Percentiles rank a stretch among this genome's conserved stretches.
Evolutionary conservation across 768 basidiomycete genomes (phyloP).

Genomic region (Ramaria rubella): DNA sequence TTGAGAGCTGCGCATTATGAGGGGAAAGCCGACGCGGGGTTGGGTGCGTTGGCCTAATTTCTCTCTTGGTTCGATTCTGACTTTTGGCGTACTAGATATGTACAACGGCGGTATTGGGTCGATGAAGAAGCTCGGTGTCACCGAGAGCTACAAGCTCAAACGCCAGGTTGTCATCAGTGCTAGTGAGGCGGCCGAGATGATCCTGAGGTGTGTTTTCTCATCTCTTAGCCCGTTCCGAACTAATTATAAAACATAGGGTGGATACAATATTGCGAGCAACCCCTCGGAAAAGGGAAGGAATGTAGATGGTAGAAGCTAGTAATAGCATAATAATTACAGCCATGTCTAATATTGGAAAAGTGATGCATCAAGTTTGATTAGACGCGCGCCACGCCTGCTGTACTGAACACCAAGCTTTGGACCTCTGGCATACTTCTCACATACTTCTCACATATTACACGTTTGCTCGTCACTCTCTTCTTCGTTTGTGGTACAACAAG

Average conservation of each 20-base stretch:
- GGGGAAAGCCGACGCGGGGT: slow-evolving; percentile 76
- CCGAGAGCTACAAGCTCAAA: slow-evolving; percentile 97
- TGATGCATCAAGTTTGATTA: no score
- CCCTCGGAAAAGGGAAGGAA: slow-evolving; percentile 79
- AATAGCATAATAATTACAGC: no score
- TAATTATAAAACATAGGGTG: slow-evolving; percentile 43
- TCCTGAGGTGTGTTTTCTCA: slow-evolving; percentile 61
- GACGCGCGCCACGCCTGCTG: neutral
- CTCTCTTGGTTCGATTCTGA: neutral
- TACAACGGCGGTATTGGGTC: slow-evolving; percentile 76
- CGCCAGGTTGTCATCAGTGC: slow-evolving; percentile 91
- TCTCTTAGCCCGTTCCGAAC: slow-evolving; percentile 8
- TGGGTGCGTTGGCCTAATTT: slow-evolving; percentile 47
- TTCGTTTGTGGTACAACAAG: neutral
- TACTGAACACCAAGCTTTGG: no score
- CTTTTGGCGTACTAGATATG: slow-evolving; percentile 59
- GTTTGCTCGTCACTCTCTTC: neutral
- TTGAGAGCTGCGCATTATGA: slow-evolving; percentile 93
- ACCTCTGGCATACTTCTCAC: neutral
- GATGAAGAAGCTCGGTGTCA: slow-evolving; percentile 83
- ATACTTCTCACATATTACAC: neutral
- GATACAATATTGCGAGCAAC: slow-evolving; percentile 87
- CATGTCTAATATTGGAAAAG: no score
- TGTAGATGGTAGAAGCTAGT: slow-evolving; percentile 37
- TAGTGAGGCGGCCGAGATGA: slow-evolving; percentile 97